These are phyloP conservation scores for Musa balbisiana DNA, from an alignment of 202 grass and related monocot species.

Conservation along the genomic window DNA sequence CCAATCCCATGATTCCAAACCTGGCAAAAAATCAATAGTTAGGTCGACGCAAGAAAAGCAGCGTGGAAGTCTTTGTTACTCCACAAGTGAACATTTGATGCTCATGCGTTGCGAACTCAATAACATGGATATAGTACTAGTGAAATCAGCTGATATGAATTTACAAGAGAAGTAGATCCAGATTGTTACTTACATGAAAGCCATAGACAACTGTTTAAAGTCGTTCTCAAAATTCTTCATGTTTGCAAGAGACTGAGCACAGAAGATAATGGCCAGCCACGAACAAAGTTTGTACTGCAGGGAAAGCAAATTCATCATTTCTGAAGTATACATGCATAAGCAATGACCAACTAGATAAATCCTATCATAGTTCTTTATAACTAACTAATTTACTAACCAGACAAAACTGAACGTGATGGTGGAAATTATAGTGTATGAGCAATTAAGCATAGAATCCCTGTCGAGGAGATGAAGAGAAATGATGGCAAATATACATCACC, in stretches of 20 bases:
- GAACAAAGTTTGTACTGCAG: constrained; percentile 92
- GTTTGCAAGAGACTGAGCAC: constrained; percentile 82
- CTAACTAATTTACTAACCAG: not conserved
- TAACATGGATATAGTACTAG: not conserved
- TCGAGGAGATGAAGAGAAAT: not conserved
- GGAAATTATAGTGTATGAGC: not conserved
- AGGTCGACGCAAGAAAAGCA: not conserved
- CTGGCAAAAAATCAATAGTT: constrained; percentile 21
- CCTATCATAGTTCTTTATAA: not conserved
- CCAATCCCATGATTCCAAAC: constrained; percentile 90
- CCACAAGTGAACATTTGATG: not conserved
- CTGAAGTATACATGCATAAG: not conserved
- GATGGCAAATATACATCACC: not conserved
- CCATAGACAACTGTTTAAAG: constrained; percentile 95
- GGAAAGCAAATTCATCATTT: not conserved
- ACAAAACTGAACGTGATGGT: not conserved
- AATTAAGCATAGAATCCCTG: not conserved
- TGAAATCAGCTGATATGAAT: not conserved
- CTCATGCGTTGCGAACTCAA: not conserved
- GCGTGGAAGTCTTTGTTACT: not conserved
- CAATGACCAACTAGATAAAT: not conserved
- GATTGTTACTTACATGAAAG: constrained; percentile 72
- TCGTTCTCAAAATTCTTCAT: constrained; percentile 98
- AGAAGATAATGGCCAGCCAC: constrained; percentile 97
- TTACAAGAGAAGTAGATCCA: not conserved